Evolutionary conservation across 2,329 filamentous ascomycete species (phyloP), one percentile per base, ranked within the genome.

Genomic region (Apiospora sp.): DNA sequence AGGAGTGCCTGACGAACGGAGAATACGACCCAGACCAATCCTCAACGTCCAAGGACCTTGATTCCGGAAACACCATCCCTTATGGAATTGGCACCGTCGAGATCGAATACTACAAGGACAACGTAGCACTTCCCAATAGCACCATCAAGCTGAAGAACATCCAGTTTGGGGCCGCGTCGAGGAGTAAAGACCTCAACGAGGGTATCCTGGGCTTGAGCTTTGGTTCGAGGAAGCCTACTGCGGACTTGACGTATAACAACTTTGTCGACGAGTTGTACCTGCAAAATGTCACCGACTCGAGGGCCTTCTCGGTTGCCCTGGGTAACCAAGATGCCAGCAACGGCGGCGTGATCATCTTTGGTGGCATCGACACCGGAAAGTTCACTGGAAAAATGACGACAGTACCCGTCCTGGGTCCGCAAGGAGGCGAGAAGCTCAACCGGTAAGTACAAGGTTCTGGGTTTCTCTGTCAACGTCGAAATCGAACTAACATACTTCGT

Each of bases 321-420:
- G 91, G 92, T 71, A 88, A 90, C 79, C 87, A 88, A 79, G 83
- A 87, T 72, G 85, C 90, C 69, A 86, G 84, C 72, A 86, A 88
- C 12, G 92, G 92, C 22, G 68, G 68, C 48, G 87, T 88, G 12
- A 87, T 93, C 71, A 85, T 93, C 41, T 93, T 93, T 76, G 92
- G 92, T 51, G 92, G 92, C 41, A 84, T 93, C 75, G 90, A 93
- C 79, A 90, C 86, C 0, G 86, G 84, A 72, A 93, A 93, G 79
- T 93, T 89, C 77, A 81, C 84, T 0, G 92, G 92, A 37, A 78
- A 80, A 0, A 87, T 94, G 1, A 82, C 87, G 69, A 87, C 84
- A 19, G 82, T 93, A 24, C 92, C 92, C 44, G 89, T 95, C 73
- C 83, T 91, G 72, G 85, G 87, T 2, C 83, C 86, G 19, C 68